A percentile compares a stretch with the other conserved stretches of the same genome.
phyloP scores from a whole-genome alignment of 305 asterid species.

The Plantago lanceolata region DNA sequence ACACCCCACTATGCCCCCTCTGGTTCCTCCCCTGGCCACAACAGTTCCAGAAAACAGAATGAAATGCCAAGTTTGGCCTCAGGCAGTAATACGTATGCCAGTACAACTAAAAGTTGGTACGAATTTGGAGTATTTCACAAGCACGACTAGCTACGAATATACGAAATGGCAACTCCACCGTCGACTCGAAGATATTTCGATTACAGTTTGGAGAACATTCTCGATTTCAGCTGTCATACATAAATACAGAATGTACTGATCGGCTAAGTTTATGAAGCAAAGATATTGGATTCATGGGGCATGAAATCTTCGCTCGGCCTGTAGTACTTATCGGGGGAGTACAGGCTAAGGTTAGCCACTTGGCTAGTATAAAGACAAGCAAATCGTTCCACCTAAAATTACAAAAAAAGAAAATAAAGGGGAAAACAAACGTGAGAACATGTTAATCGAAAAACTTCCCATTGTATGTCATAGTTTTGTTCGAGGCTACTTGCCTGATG shows the following conservation, averaged over 20 bases:
- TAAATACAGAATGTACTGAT: not conserved
- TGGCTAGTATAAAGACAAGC: conserved; percentile 94
- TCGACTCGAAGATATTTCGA: not conserved
- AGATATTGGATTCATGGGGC: conserved; percentile 88
- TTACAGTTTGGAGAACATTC: not conserved
- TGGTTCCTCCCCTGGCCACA: too few species aligned
- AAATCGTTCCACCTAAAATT: conserved; percentile 80
- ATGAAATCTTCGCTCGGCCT: conserved; percentile 90
- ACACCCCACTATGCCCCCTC: too few species aligned
- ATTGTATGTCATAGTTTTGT: not conserved
- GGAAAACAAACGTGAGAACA: not conserved
- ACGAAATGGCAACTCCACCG: not conserved
- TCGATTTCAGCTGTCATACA: not conserved
- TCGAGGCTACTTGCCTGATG: conserved; percentile 65
- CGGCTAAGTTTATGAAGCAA: conserved; percentile 34
- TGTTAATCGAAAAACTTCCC: not conserved
- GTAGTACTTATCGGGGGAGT: conserved; percentile 89
- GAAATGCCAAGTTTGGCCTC: not conserved
- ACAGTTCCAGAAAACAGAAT: not conserved
- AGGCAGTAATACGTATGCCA: not conserved
- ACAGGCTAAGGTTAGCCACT: conserved; percentile 73
- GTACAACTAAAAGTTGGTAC: conserved; percentile 2
- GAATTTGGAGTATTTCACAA: not conserved
- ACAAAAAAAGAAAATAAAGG: not conserved
- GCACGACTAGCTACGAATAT: not conserved